Evolutionary conservation across 441 rosid genomes (phyloP).

Genomic region (Populus tomentosa): DNA sequence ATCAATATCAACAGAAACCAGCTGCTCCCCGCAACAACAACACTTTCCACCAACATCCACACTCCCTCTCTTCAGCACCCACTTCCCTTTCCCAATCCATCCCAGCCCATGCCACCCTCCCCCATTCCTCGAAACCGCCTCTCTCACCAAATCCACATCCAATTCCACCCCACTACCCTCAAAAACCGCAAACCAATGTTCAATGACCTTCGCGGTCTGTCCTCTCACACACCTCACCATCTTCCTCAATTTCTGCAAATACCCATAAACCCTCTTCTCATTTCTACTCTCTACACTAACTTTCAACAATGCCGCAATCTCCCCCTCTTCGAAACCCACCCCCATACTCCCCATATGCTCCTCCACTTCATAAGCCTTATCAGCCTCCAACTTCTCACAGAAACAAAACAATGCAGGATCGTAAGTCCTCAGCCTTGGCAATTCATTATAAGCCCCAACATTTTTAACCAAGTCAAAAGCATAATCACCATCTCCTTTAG

Average conservation of each 20-base stretch:
- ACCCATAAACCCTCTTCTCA: constrained; percentile 54
- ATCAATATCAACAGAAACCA: constrained; percentile 62
- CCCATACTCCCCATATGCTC: constrained; percentile 52
- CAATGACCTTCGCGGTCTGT: constrained; percentile 45
- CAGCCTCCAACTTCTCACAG: constrained; percentile 60
- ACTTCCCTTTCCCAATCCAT: constrained; percentile 72
- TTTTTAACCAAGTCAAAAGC: constrained; percentile 59
- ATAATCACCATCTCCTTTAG: constrained; percentile 63
- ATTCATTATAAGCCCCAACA: constrained; percentile 28
- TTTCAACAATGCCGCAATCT: constrained; percentile 60
- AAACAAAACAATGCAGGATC: constrained; percentile 71
- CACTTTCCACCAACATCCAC: constrained; percentile 49
- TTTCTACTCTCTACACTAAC: constrained; percentile 49
- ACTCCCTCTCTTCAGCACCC: constrained; percentile 51
- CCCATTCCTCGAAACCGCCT: constrained; percentile 53
- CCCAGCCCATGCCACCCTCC: constrained; percentile 93
- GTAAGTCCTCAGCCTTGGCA: constrained; percentile 65
- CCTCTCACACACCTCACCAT: constrained; percentile 48
- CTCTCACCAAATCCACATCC: constrained; percentile 28
- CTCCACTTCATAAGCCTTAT: constrained; percentile 73
- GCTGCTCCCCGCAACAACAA: constrained; percentile 49
- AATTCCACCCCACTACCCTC: constrained; percentile 26
- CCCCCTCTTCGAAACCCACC: constrained; percentile 52
- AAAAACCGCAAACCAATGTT: constrained; percentile 57
- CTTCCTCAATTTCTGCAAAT: constrained; percentile 70